These are phyloP conservation scores for Leccinum pellstonianum DNA, from an alignment of 768 basidiomycete genomes.

Conservation along the genomic window DNA sequence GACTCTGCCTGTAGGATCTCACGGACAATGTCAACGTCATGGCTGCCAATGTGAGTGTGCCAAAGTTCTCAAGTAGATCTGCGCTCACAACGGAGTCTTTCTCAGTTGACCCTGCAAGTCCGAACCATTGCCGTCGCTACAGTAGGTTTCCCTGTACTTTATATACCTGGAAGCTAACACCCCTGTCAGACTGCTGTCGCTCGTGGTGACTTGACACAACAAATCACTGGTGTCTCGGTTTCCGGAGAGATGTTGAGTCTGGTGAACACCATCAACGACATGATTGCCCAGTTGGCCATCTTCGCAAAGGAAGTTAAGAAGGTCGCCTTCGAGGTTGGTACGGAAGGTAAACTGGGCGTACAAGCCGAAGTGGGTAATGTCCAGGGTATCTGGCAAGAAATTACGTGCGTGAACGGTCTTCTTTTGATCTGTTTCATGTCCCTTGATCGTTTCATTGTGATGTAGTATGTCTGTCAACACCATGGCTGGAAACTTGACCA, in stretches of 20 bases:
- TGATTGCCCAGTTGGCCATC: conserved; percentile 66
- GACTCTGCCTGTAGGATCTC: conserved; percentile 52
- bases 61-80: neutral
- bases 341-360: conserved; percentile 97
- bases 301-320: conserved; percentile 87
- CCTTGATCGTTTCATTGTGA: neutral
- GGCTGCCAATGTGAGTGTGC: conserved; percentile 76
- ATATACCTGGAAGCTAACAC: neutral
- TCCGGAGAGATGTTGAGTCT: conserved; percentile 95
- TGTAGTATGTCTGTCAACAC: conserved; percentile 91
- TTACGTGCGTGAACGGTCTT: conserved; percentile 64
- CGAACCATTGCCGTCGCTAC: conserved; percentile 92
- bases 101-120: conserved; percentile 86
- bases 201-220: conserved; percentile 88
- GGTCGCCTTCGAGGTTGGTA: conserved; percentile 96
- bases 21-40: conserved; percentile 96
- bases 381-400: conserved; percentile 98
- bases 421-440: neutral
- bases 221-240: conserved; percentile 89
- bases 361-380: conserved; percentile 97
- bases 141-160: conserved; percentile 41
- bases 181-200: conserved; percentile 78
- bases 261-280: conserved; percentile 96
- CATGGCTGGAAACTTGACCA: conserved; percentile 96
- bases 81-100: conserved; percentile 6